Percentiles rank a stretch among this genome's conserved stretches.
phyloP scores from a whole-genome alignment of 1,284 basidiomycete genomes.

The Ceratobasidium sp. region DNA sequence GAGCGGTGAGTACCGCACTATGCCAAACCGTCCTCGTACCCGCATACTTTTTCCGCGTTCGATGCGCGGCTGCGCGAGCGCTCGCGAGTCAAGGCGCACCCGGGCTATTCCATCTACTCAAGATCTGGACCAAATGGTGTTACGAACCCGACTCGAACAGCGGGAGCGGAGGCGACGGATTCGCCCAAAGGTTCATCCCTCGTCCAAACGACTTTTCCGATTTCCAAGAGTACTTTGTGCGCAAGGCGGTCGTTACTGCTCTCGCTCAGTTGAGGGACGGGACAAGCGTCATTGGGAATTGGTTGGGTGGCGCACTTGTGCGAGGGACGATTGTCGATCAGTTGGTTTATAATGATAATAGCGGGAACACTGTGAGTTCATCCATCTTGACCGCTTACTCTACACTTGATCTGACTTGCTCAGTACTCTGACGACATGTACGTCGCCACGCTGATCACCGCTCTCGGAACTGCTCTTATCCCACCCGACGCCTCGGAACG shows the following conservation, averaged over 20 bases:
- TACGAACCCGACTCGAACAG: conserved; percentile 69
- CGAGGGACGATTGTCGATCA: conserved; percentile 90
- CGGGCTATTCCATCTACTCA: conserved; percentile 94
- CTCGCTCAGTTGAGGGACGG: conserved; percentile 85
- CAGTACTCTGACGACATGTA: conserved; percentile 92
- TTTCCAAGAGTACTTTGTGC: conserved; percentile 90
- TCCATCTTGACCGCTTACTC: conserved; percentile 19
- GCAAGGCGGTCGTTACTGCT: conserved; percentile 85
- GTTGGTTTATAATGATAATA: conserved; percentile 93
- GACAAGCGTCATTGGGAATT: conserved; percentile 53
- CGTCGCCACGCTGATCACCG: conserved; percentile 83
- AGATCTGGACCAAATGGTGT: conserved; percentile 92
- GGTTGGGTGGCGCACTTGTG: conserved; percentile 86
- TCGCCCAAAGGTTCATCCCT: conserved; percentile 83
- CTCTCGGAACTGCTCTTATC: conserved; percentile 77
- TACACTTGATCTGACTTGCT: not conserved
- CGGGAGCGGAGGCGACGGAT: conserved; percentile 72
- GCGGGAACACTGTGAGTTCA: conserved; percentile 75
- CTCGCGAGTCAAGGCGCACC: conserved; percentile 73
- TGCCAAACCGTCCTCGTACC: conserved; percentile 92
- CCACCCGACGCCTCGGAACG: conserved; percentile 75
- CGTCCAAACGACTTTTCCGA: conserved; percentile 94
- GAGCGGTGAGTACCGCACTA: conserved; percentile 51
- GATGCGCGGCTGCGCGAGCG: conserved; percentile 90
- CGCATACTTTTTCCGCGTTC: conserved; percentile 97